These are phyloP conservation scores for Eutrema yunnanense DNA, from an alignment of 345 rosid species.

Conservation along the genomic window DNA sequence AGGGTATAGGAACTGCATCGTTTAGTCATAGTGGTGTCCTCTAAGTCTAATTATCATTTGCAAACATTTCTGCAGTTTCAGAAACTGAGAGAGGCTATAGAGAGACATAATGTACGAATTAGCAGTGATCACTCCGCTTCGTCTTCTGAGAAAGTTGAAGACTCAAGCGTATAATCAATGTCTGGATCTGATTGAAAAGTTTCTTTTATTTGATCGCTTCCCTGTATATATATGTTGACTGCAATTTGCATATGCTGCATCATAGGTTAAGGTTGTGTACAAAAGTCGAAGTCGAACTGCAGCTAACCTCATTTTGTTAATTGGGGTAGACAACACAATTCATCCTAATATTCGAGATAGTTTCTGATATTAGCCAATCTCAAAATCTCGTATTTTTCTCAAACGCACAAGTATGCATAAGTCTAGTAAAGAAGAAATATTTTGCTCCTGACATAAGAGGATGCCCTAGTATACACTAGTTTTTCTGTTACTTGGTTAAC, in stretches of 20 bases:
- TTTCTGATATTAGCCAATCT: background rate
- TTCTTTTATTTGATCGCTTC: background rate
- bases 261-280: slow-evolving; percentile 1
- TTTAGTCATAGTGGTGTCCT: background rate
- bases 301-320: background rate
- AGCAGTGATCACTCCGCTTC: slow-evolving; percentile 34
- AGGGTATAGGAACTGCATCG: background rate
- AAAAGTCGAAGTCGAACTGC: background rate
- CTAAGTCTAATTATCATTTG: background rate
- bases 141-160: slow-evolving; percentile 40
- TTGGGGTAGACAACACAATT: background rate
- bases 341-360: background rate
- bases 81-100: slow-evolving; percentile 76
- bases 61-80: slow-evolving; percentile 55
- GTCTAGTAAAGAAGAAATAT: background rate
- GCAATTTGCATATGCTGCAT: background rate
- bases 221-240: slow-evolving; percentile 11
- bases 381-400: background rate
- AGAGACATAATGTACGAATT: slow-evolving; percentile 43
- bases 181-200: slow-evolving; percentile 20
- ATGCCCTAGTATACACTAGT: background rate
- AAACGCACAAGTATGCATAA: background rate
- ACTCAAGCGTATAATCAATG: slow-evolving; percentile 40
- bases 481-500: background rate
- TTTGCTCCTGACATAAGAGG: background rate